Base-by-base conservation (phyloP, 495 filamentous ascomycete species). In the Gamarada debralockiae region DNA sequence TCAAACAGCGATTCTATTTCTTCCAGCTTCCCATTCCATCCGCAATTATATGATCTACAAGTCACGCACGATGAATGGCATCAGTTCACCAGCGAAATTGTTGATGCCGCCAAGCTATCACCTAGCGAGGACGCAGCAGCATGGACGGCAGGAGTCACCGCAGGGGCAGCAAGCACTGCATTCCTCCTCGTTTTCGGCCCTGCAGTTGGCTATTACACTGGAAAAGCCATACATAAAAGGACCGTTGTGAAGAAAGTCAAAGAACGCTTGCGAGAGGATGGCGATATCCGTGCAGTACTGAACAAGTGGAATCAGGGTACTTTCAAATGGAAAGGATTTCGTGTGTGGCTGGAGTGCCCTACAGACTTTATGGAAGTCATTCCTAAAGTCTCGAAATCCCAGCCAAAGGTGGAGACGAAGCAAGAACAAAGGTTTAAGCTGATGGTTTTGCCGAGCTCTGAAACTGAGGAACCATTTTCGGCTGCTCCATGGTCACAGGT, bases 261-360 rank as follows among this genome's bases (percentile, higher is more conserved):
- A 33, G 48, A 61, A 25, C 51, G 41, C 24, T 21, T 61, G 14
- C 8, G 33, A 13, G 33, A 56, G 9, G 55, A 61, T n/a, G 58
- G 54, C 12, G 54, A 55, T 9, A 15, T 61, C 18, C 22, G 49
- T 12, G 25, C 38, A 15, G 33, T 52, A 8, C 23, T 61, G 8
- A 37, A 24, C 15, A 22, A 14, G 13, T 61, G 54, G 54, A 61
- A 61, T 27, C 44, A 57, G 15, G 44, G 27, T 14, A 22, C 10
- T 0, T 61, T 57, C 18, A 23, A 3, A n/a, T 24, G 44, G 18
- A 57, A 34, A 25, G 58, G 58, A 1, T 47, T 57, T 36, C 58
- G 57, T 12, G 40, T 41, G 22, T 61, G 58, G 58, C 20, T 61
- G 10, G 54, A 57, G 14, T 39, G 41, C n/a, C 58, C 58, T 37